These are phyloP conservation scores for Wickerhamomyces canadensis DNA, from an alignment of 805 yeast species.

Conservation along the genomic window DNA sequence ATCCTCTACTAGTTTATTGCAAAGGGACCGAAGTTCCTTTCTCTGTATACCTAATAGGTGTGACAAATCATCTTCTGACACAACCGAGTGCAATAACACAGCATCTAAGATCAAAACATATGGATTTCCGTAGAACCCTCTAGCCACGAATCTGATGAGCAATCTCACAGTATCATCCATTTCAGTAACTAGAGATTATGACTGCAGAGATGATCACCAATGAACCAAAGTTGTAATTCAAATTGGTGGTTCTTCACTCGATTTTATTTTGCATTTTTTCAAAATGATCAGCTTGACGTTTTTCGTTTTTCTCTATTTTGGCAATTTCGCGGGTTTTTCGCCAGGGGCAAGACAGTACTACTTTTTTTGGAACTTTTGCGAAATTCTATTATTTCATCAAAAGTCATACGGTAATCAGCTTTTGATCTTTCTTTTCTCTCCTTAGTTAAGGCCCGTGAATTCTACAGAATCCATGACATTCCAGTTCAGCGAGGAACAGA, in stretches of 20 bases:
- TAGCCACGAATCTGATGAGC: slow-evolving; percentile 68
- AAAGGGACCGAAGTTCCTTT: slow-evolving; percentile 78
- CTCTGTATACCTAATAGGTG: slow-evolving; percentile 77
- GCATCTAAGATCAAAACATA: slow-evolving; percentile 85
- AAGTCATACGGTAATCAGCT: too few relatives aligned
- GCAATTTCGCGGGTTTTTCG: background rate
- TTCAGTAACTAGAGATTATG: too few relatives aligned
- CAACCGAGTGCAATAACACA: slow-evolving; percentile 76
- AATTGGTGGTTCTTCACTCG: too few relatives aligned
- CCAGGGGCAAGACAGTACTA: too few relatives aligned
- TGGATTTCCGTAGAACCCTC: slow-evolving; percentile 86
- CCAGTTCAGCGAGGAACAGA: slow-evolving; percentile 37
- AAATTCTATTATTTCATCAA: too few relatives aligned
- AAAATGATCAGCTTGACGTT: too few relatives aligned
- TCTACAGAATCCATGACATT: background rate
- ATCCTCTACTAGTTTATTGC: slow-evolving; percentile 81
- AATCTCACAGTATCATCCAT: slow-evolving; percentile 37
- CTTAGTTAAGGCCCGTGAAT: background rate
- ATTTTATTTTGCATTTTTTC: too few relatives aligned
- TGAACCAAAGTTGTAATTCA: too few relatives aligned
- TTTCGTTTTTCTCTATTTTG: too few relatives aligned
- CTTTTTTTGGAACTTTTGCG: too few relatives aligned
- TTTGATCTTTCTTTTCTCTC: background rate
- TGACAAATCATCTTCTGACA: slow-evolving; percentile 87
- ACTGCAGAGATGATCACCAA: too few relatives aligned